These are phyloP conservation scores for Chaetomium cochliodes DNA, from an alignment of 495 filamentous ascomycete genomes.

Conservation along the genomic window DNA sequence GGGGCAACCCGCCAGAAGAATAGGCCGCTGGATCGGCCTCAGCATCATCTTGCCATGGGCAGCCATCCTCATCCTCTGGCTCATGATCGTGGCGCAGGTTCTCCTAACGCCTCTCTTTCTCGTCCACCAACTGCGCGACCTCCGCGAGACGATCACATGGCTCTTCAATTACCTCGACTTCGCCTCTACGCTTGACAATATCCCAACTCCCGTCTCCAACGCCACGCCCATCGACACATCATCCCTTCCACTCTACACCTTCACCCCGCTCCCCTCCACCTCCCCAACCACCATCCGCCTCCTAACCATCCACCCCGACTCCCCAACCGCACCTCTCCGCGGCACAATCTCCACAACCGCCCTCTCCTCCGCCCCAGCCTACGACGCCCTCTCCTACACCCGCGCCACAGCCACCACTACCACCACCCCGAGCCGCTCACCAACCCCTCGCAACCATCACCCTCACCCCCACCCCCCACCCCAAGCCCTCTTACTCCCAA, in stretches of 20 bases:
- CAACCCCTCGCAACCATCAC: background rate
- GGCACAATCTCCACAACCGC: constrained; percentile 2
- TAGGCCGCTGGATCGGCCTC: constrained; percentile 7
- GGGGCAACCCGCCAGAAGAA: background rate
- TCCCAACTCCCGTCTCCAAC: background rate
- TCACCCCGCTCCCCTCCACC: constrained; percentile 1
- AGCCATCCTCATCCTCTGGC: background rate
- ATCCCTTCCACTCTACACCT: constrained; percentile 9
- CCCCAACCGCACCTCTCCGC: constrained; percentile 1
- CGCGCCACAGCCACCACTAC: background rate
- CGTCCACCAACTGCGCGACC: background rate
- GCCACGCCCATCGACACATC: background rate
- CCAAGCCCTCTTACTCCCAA: background rate
- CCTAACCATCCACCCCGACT: constrained; percentile 10
- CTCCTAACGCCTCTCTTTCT: background rate
- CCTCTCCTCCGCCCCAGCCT: constrained; percentile 6
- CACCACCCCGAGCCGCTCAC: background rate
- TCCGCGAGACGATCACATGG: background rate
- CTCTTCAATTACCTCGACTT: background rate
- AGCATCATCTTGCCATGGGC: constrained; percentile 13
- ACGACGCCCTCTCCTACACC: constrained; percentile 28
- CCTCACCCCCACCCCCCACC: no score
- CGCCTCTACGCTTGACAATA: background rate
- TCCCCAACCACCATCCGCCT: constrained; percentile 7
- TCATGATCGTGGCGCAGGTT: constrained; percentile 14